Percentiles rank a stretch among this genome's conserved stretches.
phyloP scores from a whole-genome alignment of 2,329 filamentous ascomycete genomes.

The Aspergillus brunneoviolaceus region DNA sequence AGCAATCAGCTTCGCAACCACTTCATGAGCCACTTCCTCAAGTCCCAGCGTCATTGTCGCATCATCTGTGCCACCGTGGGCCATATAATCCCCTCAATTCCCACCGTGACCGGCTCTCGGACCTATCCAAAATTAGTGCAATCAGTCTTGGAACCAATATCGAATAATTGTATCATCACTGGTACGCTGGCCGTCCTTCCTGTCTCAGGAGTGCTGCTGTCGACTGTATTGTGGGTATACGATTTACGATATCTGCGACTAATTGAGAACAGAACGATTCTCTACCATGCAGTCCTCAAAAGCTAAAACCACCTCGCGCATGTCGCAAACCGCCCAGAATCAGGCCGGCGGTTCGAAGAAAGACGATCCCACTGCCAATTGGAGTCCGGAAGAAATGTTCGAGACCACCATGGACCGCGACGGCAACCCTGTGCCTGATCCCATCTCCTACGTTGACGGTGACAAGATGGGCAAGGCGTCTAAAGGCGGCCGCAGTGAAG shows the following conservation, averaged over 20 bases:
- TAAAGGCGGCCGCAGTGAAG: conserved; percentile 20
- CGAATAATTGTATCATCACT: neutral
- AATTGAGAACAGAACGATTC: neutral
- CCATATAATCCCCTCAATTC: neutral
- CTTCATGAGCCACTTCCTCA: conserved; percentile 2
- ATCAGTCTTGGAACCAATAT: neutral
- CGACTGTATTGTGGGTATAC: neutral
- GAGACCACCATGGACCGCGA: conserved; percentile 30
- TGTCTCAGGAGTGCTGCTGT: neutral
- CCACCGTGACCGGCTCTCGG: neutral
- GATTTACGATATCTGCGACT: neutral
- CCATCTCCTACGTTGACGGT: conserved; percentile 22
- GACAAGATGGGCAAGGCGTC: conserved; percentile 19
- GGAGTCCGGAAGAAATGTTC: conserved; percentile 31
- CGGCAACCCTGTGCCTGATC: conserved; percentile 36
- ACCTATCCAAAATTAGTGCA: neutral
- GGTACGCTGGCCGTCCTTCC: conserved; percentile 9
- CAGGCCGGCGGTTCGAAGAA: conserved; percentile 10
- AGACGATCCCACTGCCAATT: conserved; percentile 16
- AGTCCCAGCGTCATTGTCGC: conserved; percentile 32
- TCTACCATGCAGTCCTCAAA: conserved; percentile 31
- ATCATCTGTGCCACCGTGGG: conserved; percentile 31
- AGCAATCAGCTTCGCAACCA: neutral
- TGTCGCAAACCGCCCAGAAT: conserved; percentile 14
- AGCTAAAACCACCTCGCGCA: conserved; percentile 26